Percentiles rank a stretch among this genome's conserved stretches.
Evolutionary conservation across 2,329 filamentous ascomycete species (phyloP).

Genomic region (Sporothrix curviconia): DNA sequence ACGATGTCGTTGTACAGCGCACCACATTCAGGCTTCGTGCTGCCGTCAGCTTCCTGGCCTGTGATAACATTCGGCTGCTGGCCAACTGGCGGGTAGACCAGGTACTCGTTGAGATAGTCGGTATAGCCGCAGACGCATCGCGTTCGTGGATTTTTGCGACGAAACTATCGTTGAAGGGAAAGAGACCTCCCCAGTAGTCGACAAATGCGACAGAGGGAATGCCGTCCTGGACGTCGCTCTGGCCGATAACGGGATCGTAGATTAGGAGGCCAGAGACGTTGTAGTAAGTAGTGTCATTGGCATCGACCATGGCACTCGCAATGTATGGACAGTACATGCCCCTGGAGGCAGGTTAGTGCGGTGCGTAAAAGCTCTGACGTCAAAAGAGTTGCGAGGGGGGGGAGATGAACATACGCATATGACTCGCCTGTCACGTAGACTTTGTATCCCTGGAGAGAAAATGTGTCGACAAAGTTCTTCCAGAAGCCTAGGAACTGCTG

Average conservation of each 20-base stretch:
- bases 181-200: constrained; percentile 53
- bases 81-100: constrained; percentile 62
- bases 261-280: constrained; percentile 63
- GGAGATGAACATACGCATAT: constrained; percentile 43
- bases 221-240: constrained; percentile 37
- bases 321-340: constrained; percentile 67
- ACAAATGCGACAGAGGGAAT: constrained; percentile 52
- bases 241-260: constrained; percentile 62
- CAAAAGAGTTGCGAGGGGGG: background rate
- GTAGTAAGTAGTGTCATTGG: constrained; percentile 58
- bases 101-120: constrained; percentile 52
- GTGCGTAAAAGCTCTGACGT: too few species aligned
- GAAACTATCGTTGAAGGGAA: constrained; percentile 58
- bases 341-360: constrained; percentile 13
- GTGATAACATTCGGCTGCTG: constrained; percentile 46
- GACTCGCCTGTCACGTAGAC: constrained; percentile 70
- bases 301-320: constrained; percentile 63
- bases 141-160: constrained; percentile 44
- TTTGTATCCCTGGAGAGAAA: constrained; percentile 59
- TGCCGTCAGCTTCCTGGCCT: constrained; percentile 33
- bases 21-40: constrained; percentile 43
- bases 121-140: constrained; percentile 56
- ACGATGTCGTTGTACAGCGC: constrained; percentile 50
- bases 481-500: constrained; percentile 71
- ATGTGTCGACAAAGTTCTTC: constrained; percentile 69